Conservation (phyloP, 768 basidiomycete species). For the Auriscalpium microsporum region DNA sequence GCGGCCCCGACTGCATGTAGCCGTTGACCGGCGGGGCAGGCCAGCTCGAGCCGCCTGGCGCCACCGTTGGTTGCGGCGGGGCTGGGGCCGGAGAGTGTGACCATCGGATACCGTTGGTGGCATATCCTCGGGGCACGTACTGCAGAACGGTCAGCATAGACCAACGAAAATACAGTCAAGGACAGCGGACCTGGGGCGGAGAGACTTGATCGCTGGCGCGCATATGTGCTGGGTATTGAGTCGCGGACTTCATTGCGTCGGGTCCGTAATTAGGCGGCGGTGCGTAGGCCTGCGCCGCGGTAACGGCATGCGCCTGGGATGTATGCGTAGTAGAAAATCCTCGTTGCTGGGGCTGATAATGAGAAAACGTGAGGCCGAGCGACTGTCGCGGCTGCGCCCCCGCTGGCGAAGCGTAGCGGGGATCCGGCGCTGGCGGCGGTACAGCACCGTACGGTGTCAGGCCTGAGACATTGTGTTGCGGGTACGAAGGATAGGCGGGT, state of each 20-base stretch:
- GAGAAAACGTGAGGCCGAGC: conserved; percentile 12
- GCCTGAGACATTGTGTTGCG: neutral
- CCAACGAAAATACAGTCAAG: neutral
- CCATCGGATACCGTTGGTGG: neutral
- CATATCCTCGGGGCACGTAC: neutral
- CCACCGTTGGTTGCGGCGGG: neutral
- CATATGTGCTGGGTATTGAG: neutral
- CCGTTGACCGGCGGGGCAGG: neutral
- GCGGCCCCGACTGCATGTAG: conserved; percentile 2
- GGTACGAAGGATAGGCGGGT: conserved; percentile 2
- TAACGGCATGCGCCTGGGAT: neutral
- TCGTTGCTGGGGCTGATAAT: conserved; percentile 15
- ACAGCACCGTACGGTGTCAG: conserved; percentile 5
- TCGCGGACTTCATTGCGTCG: neutral
- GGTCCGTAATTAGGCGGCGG: neutral
- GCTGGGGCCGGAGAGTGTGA: neutral
- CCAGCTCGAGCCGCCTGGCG: neutral
- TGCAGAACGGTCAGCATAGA: neutral
- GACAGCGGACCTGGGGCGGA: neutral
- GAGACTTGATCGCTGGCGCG: neutral
- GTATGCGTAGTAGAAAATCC: conserved; percentile 8
- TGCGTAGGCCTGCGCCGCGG: neutral
- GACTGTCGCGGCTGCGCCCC: neutral
- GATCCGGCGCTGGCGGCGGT: neutral
- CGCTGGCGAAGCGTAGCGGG: neutral